These are phyloP conservation scores for Colletotrichum scovillei DNA, from an alignment of 2,329 filamentous ascomycete genomes.

Conservation along the genomic window DNA sequence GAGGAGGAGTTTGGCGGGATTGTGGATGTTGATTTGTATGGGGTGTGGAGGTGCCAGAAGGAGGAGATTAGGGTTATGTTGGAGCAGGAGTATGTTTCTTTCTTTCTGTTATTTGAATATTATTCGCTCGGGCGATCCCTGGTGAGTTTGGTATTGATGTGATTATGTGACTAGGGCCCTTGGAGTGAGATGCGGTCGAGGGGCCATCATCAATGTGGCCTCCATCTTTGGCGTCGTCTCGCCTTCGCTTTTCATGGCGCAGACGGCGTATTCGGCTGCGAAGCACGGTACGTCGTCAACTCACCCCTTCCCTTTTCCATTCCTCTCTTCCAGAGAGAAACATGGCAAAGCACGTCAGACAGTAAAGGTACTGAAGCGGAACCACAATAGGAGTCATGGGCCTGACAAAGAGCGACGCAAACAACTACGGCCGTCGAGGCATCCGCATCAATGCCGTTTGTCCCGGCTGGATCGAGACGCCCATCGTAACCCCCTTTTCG, in stretches of 20 bases:
- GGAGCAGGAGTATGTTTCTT: slow-evolving; percentile 54
- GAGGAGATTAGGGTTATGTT: slow-evolving; percentile 64
- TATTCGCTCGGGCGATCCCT: too few relatives aligned
- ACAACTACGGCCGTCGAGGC: slow-evolving; percentile 59
- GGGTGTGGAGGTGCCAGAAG: slow-evolving; percentile 67
- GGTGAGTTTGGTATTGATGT: too few relatives aligned
- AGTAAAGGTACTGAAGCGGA: background rate
- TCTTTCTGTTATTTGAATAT: too few relatives aligned
- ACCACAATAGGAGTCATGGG: slow-evolving; percentile 53
- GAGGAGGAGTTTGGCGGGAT: slow-evolving; percentile 62
- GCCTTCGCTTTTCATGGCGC: slow-evolving; percentile 45
- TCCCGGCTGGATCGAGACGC: slow-evolving; percentile 60
- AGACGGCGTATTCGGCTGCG: slow-evolving; percentile 60
- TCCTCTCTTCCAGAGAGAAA: too few relatives aligned
- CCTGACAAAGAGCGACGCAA: slow-evolving; percentile 64
- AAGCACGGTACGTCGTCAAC: slow-evolving; percentile 57
- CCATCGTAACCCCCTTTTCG: slow-evolving; percentile 46
- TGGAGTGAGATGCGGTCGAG: slow-evolving; percentile 54
- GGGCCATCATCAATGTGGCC: slow-evolving; percentile 65
- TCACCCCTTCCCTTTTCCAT: too few relatives aligned
- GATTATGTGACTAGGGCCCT: slow-evolving; percentile 42
- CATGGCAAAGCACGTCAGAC: background rate
- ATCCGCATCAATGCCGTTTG: slow-evolving; percentile 73
- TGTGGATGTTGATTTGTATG: slow-evolving; percentile 64
- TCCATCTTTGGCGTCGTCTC: slow-evolving; percentile 63